Evolutionary conservation across 176 grass and related monocot genomes (phyloP), one percentile per base, ranked within the genome.

Genomic region (Pontederia crassipes): DNA sequence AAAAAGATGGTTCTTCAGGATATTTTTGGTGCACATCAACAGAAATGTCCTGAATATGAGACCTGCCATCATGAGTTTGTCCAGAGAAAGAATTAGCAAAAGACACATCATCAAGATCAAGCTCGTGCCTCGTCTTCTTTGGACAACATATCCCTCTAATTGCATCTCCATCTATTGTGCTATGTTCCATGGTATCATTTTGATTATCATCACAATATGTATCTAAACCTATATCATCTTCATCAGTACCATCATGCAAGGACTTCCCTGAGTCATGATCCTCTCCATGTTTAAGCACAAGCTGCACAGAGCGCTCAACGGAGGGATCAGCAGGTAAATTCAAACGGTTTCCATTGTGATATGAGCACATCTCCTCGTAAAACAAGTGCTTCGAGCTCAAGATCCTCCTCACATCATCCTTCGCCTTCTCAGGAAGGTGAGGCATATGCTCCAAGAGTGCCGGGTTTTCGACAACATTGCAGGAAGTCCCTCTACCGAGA

Each of bases 351-450:
- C 88, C 82, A 48, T 95, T 95, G 64, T 95, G 90, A 72, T 95
- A 95, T 16, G 86, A 89, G 68, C 90, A 95, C 90, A 95, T 95
- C 65, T 89, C 86, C 72, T 89, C 83, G 28, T 81, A 95, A 50
- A 95, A 95, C 40, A 95, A 74, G 62, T 95, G 86, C 55, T 86
- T 95, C 12, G 90, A 95, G 62, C 58, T 95, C 80, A 89, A 49
- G 62, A 89, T 86, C 68, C 89, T 95, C 79, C 75, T 95, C 12
- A 70, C 90, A 55, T 95, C 86, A 12, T 95, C 90, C 79, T 95
- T 95, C 68, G 74, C 48, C 80, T 89, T 89, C 46, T 84, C 90
- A 15, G 86, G 79, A 52, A 95, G 59, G 75, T 77, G 70, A 58
- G 80, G 48, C 90, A 95, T 95, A 73, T 17, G 48, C 28, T 89